phyloP scores from a whole-genome alignment of 345 rosid species.

The Hypericum perforatum region DNA sequence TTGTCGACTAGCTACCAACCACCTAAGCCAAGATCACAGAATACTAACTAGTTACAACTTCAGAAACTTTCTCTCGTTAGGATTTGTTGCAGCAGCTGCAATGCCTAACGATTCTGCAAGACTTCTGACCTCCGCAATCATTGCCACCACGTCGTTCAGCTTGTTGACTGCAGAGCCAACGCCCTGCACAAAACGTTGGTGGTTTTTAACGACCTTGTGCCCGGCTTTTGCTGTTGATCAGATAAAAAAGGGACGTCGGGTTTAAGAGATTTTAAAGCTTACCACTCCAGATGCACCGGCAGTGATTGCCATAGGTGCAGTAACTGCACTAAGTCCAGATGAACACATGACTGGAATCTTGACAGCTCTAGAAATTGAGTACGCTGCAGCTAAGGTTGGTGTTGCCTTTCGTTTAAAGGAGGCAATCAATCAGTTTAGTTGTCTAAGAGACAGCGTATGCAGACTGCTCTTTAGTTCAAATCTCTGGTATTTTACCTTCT shows the following conservation, averaged over 20 bases:
- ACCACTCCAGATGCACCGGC: slow-evolving; percentile 67
- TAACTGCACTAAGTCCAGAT: slow-evolving; percentile 53
- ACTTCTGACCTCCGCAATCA: slow-evolving; percentile 54
- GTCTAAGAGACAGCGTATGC: not conserved
- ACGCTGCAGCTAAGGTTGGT: slow-evolving; percentile 54
- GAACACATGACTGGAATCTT: slow-evolving; percentile 54
- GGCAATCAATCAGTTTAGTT: not conserved
- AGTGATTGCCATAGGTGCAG: slow-evolving; percentile 62
- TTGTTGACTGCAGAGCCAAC: slow-evolving; percentile 53
- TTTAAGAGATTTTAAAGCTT: slow-evolving; percentile 3
- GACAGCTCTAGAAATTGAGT: slow-evolving; percentile 49
- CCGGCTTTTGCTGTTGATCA: no score
- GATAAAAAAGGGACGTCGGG: not conserved
- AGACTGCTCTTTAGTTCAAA: not conserved
- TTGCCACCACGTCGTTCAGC: slow-evolving; percentile 47
- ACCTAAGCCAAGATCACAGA: no score
- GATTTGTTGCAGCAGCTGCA: slow-evolving; percentile 3
- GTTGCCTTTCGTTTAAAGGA: slow-evolving; percentile 27
- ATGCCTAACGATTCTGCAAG: slow-evolving; percentile 33
- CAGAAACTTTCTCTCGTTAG: no score
- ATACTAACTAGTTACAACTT: no score
- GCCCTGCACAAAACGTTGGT: slow-evolving; percentile 24
- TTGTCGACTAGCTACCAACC: no score
- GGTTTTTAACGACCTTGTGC: not conserved
- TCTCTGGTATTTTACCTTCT: slow-evolving; percentile 32